Evolutionary conservation across 108 stramenopile species (phyloP).

Genomic region (Nitzschia inconspicua): DNA sequence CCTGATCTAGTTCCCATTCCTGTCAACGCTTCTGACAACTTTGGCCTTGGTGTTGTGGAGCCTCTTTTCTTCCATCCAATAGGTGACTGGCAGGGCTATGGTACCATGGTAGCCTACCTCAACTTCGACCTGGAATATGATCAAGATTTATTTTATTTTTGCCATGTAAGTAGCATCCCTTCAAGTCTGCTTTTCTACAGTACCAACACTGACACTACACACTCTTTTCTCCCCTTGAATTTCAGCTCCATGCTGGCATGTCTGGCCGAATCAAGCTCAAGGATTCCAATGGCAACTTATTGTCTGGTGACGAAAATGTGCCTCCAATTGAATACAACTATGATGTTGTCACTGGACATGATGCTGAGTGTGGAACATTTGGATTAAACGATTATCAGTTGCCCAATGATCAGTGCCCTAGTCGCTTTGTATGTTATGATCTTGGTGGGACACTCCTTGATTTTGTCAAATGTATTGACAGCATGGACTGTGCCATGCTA

Average conservation of each 20-base stretch:
- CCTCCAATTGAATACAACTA: conserved; percentile 55
- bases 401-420: conserved; percentile 44
- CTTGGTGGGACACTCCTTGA: conserved; percentile 6
- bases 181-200: background rate
- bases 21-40: conserved; percentile 35
- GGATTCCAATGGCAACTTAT: conserved; percentile 27
- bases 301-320: conserved; percentile 19
- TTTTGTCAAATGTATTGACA: conserved; percentile 53
- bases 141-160: conserved; percentile 90
- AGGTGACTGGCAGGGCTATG: conserved; percentile 63
- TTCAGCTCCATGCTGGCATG: conserved; percentile 66
- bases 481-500: conserved; percentile 75
- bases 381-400: conserved; percentile 35
- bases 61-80: conserved; percentile 76
- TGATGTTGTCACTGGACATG: conserved; percentile 36
- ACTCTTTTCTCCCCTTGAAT: background rate
- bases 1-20: conserved; percentile 4
- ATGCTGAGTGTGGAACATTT: conserved; percentile 69
- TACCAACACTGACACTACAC: background rate
- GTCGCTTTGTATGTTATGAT: conserved; percentile 43
- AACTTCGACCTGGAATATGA: conserved; percentile 44
- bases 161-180: conserved; percentile 60
- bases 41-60: conserved; percentile 84
- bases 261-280: conserved; percentile 70
- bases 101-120: conserved; percentile 55